phyloP scores from a whole-genome alignment of 1,284 basidiomycete species.

The Boletus calvinii region DNA sequence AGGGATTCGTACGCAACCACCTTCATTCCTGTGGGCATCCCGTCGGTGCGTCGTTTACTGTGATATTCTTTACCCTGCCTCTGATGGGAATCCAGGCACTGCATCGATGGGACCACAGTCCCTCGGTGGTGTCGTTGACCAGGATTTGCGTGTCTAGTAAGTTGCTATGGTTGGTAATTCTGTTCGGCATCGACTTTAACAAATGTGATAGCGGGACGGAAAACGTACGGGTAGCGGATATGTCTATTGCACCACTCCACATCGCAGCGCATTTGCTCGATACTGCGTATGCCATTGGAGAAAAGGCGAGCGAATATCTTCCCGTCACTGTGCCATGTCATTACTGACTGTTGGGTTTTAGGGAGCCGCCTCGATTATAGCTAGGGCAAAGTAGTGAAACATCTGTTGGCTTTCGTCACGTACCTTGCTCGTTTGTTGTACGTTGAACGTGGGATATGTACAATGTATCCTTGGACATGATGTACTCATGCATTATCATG shows the following conservation, averaged over 20 bases:
- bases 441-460: not conserved
- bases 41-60: slow-evolving; percentile 9
- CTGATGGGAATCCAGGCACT: slow-evolving; percentile 15
- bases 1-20: slow-evolving; percentile 6
- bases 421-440: not conserved
- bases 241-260: slow-evolving; percentile 19
- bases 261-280: slow-evolving; percentile 19
- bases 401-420: not conserved
- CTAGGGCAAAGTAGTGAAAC: not conserved
- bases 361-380: slow-evolving; percentile 17
- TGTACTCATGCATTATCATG: too few relatives aligned
- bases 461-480: not conserved
- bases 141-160: slow-evolving; percentile 20
- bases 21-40: slow-evolving; percentile 13
- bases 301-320: slow-evolving; percentile 12
- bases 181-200: not conserved
- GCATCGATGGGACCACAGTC: slow-evolving; percentile 18
- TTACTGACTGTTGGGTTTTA: slow-evolving; percentile 1
- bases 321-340: not conserved
- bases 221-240: slow-evolving; percentile 21
- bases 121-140: slow-evolving; percentile 21
- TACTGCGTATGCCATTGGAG: slow-evolving; percentile 23
- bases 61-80: not conserved
- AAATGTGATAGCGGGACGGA: slow-evolving; percentile 14
- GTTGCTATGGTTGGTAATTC: not conserved